Base-by-base conservation (phyloP, 805 yeast species). In the Barnettozyma californica region DNA sequence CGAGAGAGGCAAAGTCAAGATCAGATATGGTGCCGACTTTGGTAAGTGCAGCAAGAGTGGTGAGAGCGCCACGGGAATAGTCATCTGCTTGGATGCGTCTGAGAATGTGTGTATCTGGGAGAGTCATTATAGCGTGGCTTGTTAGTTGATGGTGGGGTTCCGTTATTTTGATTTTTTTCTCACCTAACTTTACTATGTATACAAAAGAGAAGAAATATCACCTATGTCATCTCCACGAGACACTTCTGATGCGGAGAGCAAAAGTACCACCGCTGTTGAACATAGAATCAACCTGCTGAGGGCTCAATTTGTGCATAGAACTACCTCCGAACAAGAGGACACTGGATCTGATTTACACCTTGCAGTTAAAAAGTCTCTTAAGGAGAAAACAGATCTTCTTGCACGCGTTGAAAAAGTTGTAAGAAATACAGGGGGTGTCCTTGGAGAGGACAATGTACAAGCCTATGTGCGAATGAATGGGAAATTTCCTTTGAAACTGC, bases 21-120 rank as follows among this genome's bases (percentile, higher is more conserved):
- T 61, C 52, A 2, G 83, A 62, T 27, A 94, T 75, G 6, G 77
- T 74, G 0, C 98, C 99, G 5, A 94, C 97, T 0, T 86, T 79
- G 10, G 98, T 94, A 53, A 92, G 73, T 3, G 77, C 86, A 11
- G 71, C 65, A 41, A 94, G 69, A 0, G 87, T 81, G 27, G 76
- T 76, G 23, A 84, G 68, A 9, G 83, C 83, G 11, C 84, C 82
- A n/a, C 78, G 76, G 33, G 68, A 64, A 62, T 74, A 82, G 65
- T 91, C 97, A 0, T 69, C 56, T 8, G 63, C 54, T 47, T 70
- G 65, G 21, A 87, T 64, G 25, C 80, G 72, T 57, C 97, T 77
- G 46, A 90, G 69, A 1, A 68, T 63, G 68, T 86, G 90, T 1
- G 86, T 90, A n/a, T 65, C 69, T n/a, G 91, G 90, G 10, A 40